Evolutionary conservation across 2,329 filamentous ascomycete species (phyloP).

Genomic region (Cladosporium sp.): DNA sequence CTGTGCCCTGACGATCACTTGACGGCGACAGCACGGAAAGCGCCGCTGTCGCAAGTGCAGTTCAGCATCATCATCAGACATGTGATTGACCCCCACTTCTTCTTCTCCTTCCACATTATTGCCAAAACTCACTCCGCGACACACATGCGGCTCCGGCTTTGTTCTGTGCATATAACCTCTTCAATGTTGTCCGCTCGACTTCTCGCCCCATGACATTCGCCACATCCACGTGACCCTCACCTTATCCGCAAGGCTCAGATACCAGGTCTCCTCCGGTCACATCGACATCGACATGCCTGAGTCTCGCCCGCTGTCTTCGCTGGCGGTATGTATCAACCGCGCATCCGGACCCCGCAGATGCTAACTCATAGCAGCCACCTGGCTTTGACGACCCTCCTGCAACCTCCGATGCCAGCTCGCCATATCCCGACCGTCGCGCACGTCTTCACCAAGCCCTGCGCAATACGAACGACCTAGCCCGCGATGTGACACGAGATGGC

Average conservation of each 20-base stretch:
- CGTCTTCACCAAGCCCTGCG: slow-evolving; percentile 38
- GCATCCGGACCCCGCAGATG: not conserved
- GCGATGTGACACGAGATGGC: slow-evolving; percentile 1
- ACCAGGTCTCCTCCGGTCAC: slow-evolving; percentile 4
- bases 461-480: slow-evolving; percentile 36
- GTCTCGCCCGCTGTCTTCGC: slow-evolving; percentile 25
- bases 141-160: not conserved
- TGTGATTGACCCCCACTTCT: slow-evolving; percentile 10
- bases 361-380: not conserved
- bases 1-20: slow-evolving; percentile 11
- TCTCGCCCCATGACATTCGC: not conserved
- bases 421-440: slow-evolving; percentile 32
- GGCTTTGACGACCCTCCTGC: slow-evolving; percentile 46
- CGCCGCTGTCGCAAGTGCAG: not conserved
- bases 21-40: slow-evolving; percentile 1
- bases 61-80: not conserved
- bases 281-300: slow-evolving; percentile 23
- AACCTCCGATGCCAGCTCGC: slow-evolving; percentile 32
- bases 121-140: not conserved
- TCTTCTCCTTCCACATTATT: not conserved
- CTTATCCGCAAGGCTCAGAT: slow-evolving; percentile 11
- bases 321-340: slow-evolving; percentile 22
- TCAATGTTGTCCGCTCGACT: not conserved
- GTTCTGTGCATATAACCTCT: not conserved
- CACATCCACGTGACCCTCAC: slow-evolving; percentile 9